Base-by-base conservation (phyloP, 169 alveolate genomes). In the Cryptosporidium tyzzeri region DNA sequence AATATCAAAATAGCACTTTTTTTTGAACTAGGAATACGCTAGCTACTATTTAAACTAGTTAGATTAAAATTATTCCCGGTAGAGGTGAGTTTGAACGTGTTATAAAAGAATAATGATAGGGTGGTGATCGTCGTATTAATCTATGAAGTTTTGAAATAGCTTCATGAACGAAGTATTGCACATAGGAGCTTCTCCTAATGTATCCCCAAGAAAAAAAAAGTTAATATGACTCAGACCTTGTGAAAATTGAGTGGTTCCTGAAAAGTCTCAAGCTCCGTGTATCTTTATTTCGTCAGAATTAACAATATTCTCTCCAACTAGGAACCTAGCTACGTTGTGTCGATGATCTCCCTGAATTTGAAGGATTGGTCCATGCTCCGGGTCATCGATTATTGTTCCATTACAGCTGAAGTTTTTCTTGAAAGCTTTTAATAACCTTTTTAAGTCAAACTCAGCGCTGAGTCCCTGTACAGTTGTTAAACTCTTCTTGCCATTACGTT, bases 391-490 rank as follows among this genome's bases (percentile, higher is more conserved):
- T 51, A 96, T 96, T 74, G 98, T 96, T 45, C 98, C 98, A 93
- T 96, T 96, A 91, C 98, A 96, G 86, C 97, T 95, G 93, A 96
- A 96, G 87, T 96, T 94, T 61, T 96, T 96, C 92, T 97, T 96
- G 70, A 96, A 92, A 59, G 98, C 98, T 53, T 97, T 94, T 84
- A 96, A 97, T 93, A 96, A 92, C 86, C 97, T 96, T 89, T 97
- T 96, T 86, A 94, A 86, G 93, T 96, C 98, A 91, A 95, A 96
- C 53, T 95, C 94, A 86, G 94, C 95, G 74, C 94, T 96, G 59
- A 96, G 95, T 67, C 98, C 98, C 92, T 96, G 98, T 74, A 96
- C 98, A 53, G 98, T 96, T 67, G 98, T 96, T 41, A 96, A 96
- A 84, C 98, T 95, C 92, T 96, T 96, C 80, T 98, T 94, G 70